Evolutionary conservation across 208 protist species (phyloP), one percentile per base, ranked within the genome.

Genomic region (Wallacemonas rigidus): DNA sequence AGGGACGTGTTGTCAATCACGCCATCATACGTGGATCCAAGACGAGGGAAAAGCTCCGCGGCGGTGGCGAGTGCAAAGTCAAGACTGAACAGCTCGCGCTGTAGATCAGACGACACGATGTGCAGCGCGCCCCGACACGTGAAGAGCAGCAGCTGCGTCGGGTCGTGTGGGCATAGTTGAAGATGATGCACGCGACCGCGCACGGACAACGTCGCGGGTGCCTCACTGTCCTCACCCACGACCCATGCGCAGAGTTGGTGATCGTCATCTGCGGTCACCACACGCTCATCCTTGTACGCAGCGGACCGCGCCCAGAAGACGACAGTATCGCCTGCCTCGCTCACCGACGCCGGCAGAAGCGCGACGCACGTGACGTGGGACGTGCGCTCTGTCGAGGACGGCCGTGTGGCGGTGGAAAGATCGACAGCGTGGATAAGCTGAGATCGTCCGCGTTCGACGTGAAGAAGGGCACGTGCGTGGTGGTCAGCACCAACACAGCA

Each of bases 301-400:
- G 43, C 43, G 26, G 60, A 65, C 40, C 39, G 41, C 4, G 60
- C 14, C 48, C 64, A 69, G 63, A 67, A 83, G 15, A 79, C 15
- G 47, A 74, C 39, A 8, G 55, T 67, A 41, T 74, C 61, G 11
- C 73, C 70, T 3, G 61, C 45, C 48, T 79, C 78, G 53, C 72
- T 77, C 12, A 51, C 61, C 6, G 75, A 53, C 8, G 50, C 8
- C 38, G 77, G 72, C 7, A 82, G 53, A 41, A 71, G 69, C 45
- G 75, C 77, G 12, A 82, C 35, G 11, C 68, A 60, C 9, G 67
- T 76, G 26, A 17, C 17, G 38, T 51, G 61, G 54, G 40, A 54
- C 63, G 51, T 2, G 39, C 12, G 47, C 12, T 4, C 60, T 3
- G 36, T 50, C 43, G 44, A 45, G 63, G 26, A 6, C 43, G 40